Percentiles rank a stretch among this genome's conserved stretches.
These are phyloP conservation scores for Clonostachys byssicola DNA, from an alignment of 2,329 filamentous ascomycete species.

Conservation along the genomic window DNA sequence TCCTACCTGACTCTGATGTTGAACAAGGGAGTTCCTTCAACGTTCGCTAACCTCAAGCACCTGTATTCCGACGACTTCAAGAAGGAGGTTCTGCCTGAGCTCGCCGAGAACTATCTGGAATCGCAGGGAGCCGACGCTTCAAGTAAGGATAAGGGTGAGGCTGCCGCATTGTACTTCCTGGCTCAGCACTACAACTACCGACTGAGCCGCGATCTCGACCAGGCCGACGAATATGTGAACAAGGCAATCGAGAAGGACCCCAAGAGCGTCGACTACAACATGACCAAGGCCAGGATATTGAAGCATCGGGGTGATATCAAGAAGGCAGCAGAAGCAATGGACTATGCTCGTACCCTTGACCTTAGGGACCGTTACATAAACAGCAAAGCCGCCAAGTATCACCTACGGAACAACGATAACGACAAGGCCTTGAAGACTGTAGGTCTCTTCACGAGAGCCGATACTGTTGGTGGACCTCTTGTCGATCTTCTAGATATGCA, in stretches of 20 bases:
- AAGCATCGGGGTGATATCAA: slow-evolving; percentile 81
- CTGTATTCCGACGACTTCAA: slow-evolving; percentile 79
- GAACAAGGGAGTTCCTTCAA: slow-evolving; percentile 88
- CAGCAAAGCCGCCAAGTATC: slow-evolving; percentile 96
- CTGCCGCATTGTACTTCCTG: slow-evolving; percentile 85
- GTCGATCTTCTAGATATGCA: slow-evolving; percentile 97
- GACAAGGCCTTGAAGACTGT: slow-evolving; percentile 83
- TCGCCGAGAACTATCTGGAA: slow-evolving; percentile 76
- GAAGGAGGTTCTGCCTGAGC: slow-evolving; percentile 66
- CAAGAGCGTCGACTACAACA: slow-evolving; percentile 83
- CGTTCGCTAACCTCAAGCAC: slow-evolving; percentile 94
- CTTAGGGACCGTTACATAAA: slow-evolving; percentile 96
- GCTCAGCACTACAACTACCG: slow-evolving; percentile 97
- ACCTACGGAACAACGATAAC: slow-evolving; percentile 87
- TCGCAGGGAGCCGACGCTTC: slow-evolving; percentile 46
- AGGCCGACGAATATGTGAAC: slow-evolving; percentile 79
- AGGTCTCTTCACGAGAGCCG: slow-evolving; percentile 89
- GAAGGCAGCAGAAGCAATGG: slow-evolving; percentile 84
- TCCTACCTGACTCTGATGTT: slow-evolving; percentile 80
- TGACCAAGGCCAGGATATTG: slow-evolving; percentile 92
- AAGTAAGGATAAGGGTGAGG: slow-evolving; percentile 57
- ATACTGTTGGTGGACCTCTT: slow-evolving; percentile 81
- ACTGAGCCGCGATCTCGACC: slow-evolving; percentile 76
- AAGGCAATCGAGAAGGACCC: slow-evolving; percentile 77
- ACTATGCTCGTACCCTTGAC: slow-evolving; percentile 79